phyloP scores from a whole-genome alignment of 208 protist species.

The Trypanosomatidae sp. region DNA sequence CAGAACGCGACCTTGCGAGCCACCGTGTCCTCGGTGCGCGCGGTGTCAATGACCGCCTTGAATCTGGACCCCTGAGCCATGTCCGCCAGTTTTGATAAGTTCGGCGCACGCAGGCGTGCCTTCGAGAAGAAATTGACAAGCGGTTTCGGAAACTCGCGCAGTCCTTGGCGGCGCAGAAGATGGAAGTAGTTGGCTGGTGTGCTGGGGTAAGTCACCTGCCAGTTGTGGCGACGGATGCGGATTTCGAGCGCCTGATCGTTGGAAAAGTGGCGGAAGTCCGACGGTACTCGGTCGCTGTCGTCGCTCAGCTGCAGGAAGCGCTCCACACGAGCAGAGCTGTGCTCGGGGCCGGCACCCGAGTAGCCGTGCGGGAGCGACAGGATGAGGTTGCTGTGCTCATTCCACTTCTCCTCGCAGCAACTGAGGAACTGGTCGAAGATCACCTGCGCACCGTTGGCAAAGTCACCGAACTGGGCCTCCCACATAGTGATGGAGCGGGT shows the following conservation, averaged over 20 bases:
- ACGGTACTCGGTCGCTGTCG: slow-evolving; percentile 82
- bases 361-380: slow-evolving; percentile 99
- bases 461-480: slow-evolving; percentile 99
- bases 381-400: slow-evolving; percentile 91
- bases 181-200: slow-evolving; percentile 99
- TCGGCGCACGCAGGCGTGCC: slow-evolving; percentile 88
- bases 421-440: slow-evolving; percentile 98
- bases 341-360: slow-evolving; percentile 97
- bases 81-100: slow-evolving; percentile 81
- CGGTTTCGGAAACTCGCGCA: slow-evolving; percentile 97
- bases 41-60: slow-evolving; percentile 30
- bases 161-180: slow-evolving; percentile 96
- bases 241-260: slow-evolving; percentile 66
- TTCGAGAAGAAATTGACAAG: slow-evolving; percentile 96
- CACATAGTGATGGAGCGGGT: slow-evolving; percentile 96
- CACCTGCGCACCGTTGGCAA: slow-evolving; percentile 98
- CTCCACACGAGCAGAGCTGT: slow-evolving; percentile 97
- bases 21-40: slow-evolving; percentile 34
- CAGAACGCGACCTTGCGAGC: slow-evolving; percentile 96
- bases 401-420: slow-evolving; percentile 97
- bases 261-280: slow-evolving; percentile 66
- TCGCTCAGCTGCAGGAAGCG: slow-evolving; percentile 97
- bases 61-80: slow-evolving; percentile 78
- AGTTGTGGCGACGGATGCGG: slow-evolving; percentile 85
- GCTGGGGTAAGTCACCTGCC: slow-evolving; percentile 95